A percentile compares a stretch with the other conserved stretches of the same genome.
phyloP scores from a whole-genome alignment of 768 basidiomycete genomes.

The Lepiota subincarnata region DNA sequence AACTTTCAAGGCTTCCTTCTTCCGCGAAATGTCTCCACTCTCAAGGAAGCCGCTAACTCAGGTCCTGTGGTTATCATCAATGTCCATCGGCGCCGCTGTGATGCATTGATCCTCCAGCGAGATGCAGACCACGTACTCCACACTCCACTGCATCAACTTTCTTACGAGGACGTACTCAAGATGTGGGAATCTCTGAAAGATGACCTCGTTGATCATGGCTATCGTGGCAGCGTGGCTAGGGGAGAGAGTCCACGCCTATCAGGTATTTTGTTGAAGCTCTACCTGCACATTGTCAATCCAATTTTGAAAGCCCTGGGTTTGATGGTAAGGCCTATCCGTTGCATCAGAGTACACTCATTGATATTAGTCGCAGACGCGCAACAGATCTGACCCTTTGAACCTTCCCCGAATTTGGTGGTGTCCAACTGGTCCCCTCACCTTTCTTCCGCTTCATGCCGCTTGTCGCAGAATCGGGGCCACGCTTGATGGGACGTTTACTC shows the following conservation, averaged over 20 bases:
- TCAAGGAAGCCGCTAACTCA: conserved; percentile 10
- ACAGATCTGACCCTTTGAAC: background rate
- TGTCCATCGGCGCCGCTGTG: conserved; percentile 16
- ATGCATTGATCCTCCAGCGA: conserved; percentile 17
- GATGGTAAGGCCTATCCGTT: background rate
- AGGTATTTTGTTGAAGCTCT: background rate
- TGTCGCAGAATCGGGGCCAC: background rate
- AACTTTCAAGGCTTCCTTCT: conserved; percentile 20
- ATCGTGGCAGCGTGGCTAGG: no score
- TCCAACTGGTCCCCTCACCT: conserved; percentile 8
- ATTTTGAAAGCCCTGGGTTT: background rate
- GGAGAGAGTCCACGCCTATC: no score
- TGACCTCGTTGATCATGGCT: background rate
- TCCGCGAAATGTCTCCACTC: conserved; percentile 9
- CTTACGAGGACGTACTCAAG: background rate
- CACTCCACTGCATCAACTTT: conserved; percentile 5
- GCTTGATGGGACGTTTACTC: background rate
- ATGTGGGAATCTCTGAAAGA: background rate
- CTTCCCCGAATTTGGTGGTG: conserved; percentile 12
- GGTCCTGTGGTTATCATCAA: conserved; percentile 20
- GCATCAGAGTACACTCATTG: background rate
- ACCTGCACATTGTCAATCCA: background rate
- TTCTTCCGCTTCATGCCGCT: conserved; percentile 8
- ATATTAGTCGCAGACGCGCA: background rate
- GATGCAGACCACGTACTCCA: conserved; percentile 9